Base-by-base conservation (phyloP, 2,329 filamentous ascomycete species). In the Neonectria neomacrospora region DNA sequence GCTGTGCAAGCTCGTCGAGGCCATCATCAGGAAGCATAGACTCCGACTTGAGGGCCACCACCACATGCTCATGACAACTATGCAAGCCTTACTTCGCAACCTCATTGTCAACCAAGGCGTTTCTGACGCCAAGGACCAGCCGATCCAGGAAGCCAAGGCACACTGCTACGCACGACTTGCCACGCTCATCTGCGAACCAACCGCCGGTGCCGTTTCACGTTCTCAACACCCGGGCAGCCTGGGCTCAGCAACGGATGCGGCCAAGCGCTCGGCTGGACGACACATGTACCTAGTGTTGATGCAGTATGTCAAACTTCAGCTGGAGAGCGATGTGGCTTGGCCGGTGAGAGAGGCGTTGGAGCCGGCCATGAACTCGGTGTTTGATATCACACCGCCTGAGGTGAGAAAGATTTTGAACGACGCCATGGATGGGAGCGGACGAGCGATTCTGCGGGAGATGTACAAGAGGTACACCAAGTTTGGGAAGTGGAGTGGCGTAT, bases 401-500 rank as follows among this genome's bases (percentile, higher is more conserved):
- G 81, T 80, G 48, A 79, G 86, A 70, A 84, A 83, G 74, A 82
- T 88, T 26, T 75, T 90, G 61, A 88, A 86, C 68, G 88, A 90
- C 67, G 81, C 81, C 28, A 81, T 90, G 77, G 88, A 90, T 72
- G 80, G 78, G 3, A 86, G 83, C 67, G 88, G 87, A 7, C 79
- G 88, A 64, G 87, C 85, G 1, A 82, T 90, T 28, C 81, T 89
- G 74, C 81, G 81, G 67, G 83, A 85, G 63, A 79, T 90, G 80
- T 89, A 84, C 66, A 85, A 82, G 71, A 80, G 84, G 74, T 90
- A 88, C 73, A 81, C 81, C 73, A 86, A 83, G 76, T 89, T 89
- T 79, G 87, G 87, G 44, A 89, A 88, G 79, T 90, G 88, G 87
- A 87, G 78, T 54, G 86, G 86, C 34, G 81, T 88, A 23, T 88